phyloP scores from a whole-genome alignment of 2,329 filamentous ascomycete genomes.

The Xylaria sp. region DNA sequence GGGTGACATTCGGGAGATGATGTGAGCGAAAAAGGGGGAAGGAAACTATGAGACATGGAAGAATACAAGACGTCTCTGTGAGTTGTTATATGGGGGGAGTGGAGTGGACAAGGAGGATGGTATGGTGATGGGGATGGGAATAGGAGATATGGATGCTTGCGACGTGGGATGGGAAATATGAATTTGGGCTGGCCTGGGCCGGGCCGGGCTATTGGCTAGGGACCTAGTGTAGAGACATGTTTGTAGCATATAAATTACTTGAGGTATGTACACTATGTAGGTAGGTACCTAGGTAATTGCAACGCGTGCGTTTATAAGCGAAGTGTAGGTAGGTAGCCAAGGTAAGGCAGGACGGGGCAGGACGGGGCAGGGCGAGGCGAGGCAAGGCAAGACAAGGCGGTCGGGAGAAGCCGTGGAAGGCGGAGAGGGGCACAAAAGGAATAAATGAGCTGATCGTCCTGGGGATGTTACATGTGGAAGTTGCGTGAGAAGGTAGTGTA shows the following conservation, averaged over 20 bases:
- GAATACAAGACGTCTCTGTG: too few species aligned
- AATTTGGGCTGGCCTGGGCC: neutral
- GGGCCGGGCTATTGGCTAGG: neutral
- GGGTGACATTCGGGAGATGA: too few species aligned
- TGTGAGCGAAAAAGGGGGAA: too few species aligned
- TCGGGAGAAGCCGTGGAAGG: slow-evolving; percentile 11
- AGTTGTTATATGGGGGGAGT: slow-evolving; percentile 16
- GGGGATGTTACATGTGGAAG: neutral
- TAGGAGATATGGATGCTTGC: neutral
- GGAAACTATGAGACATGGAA: too few species aligned
- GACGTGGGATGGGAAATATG: slow-evolving; percentile 9
- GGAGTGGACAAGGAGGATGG: slow-evolving; percentile 19
- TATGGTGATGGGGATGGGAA: neutral
- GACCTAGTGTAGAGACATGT: too few species aligned
- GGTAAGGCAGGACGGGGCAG: neutral
- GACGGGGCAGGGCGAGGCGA: slow-evolving; percentile 1
- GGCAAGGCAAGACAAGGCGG: slow-evolving; percentile 17
- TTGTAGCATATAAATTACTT: neutral
- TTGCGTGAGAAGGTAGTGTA: too few species aligned
- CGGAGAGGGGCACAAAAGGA: neutral
- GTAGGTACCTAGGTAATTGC: too few species aligned
- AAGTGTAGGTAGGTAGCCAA: too few species aligned
- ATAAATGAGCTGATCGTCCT: neutral
- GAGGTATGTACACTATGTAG: too few species aligned
- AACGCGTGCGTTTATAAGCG: too few species aligned